Conservation (phyloP, 2,329 filamentous ascomycete genomes). For the Fusarium pseudograminearum region DNA sequence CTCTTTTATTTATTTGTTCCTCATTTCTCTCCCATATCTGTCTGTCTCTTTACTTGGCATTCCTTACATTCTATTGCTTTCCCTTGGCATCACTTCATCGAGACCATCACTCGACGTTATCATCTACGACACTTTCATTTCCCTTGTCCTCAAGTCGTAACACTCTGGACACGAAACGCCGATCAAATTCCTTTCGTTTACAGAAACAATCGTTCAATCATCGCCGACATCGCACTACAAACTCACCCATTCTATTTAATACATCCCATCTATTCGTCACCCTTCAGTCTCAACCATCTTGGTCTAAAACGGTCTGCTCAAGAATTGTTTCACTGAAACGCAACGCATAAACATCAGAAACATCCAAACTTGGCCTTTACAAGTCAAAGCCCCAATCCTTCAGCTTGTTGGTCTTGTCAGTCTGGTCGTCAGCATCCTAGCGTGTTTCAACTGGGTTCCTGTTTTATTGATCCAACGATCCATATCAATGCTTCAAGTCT, state of each 20-base stretch:
- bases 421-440: slow-evolving; percentile 38
- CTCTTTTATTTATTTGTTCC: slow-evolving; percentile 15
- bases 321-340: slow-evolving; percentile 29
- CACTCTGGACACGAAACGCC: slow-evolving; percentile 8
- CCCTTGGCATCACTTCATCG: slow-evolving; percentile 18
- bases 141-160: slow-evolving; percentile 3
- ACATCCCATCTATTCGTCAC: slow-evolving; percentile 3
- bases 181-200: slow-evolving; percentile 28
- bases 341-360: slow-evolving; percentile 24
- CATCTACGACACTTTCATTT: slow-evolving; percentile 27
- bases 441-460: slow-evolving; percentile 43
- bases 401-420: slow-evolving; percentile 30
- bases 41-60: slow-evolving; percentile 3
- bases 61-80: slow-evolving; percentile 5
- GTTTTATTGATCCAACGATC: slow-evolving; percentile 38
- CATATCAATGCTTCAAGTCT: slow-evolving; percentile 30
- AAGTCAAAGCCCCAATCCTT: slow-evolving; percentile 16
- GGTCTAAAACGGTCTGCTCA: slow-evolving; percentile 22
- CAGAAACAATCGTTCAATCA: not conserved
- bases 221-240: not conserved
- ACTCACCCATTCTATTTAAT: slow-evolving; percentile 13
- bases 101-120: not conserved
- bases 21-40: slow-evolving; percentile 4
- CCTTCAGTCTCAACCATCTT: not conserved
- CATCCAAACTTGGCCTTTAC: slow-evolving; percentile 1